A percentile compares a stretch with the other conserved stretches of the same genome.
These are phyloP conservation scores for Colletotrichum cordylinicola DNA, from an alignment of 2,329 filamentous ascomycete species.

Conservation along the genomic window DNA sequence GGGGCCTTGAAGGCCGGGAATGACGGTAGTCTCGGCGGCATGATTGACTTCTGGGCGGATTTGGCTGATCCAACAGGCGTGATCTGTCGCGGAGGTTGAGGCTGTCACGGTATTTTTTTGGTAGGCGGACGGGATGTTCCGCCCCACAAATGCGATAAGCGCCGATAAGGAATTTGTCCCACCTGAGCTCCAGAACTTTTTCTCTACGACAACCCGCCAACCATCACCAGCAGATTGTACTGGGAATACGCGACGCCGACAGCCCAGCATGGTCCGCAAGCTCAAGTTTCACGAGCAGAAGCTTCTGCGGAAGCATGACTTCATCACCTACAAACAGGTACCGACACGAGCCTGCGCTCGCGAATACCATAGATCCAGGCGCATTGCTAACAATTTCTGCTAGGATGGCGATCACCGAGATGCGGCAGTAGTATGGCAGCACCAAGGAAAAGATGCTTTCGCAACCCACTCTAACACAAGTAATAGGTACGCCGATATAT, in stretches of 20 bases:
- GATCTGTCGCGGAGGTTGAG: slow-evolving; percentile 20
- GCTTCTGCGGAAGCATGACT: slow-evolving; percentile 91
- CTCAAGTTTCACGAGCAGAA: slow-evolving; percentile 97
- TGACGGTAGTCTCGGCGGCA: slow-evolving; percentile 46
- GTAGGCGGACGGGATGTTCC: slow-evolving; percentile 21
- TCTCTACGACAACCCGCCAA: background rate
- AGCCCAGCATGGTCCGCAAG: slow-evolving; percentile 81
- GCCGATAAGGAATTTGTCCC: slow-evolving; percentile 21
- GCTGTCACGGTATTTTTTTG: slow-evolving; percentile 24
- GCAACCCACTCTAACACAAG: background rate
- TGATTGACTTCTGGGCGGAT: slow-evolving; percentile 24
- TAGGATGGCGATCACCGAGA: slow-evolving; percentile 65
- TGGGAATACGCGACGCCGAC: background rate
- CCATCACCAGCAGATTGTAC: background rate
- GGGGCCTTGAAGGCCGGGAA: slow-evolving; percentile 19
- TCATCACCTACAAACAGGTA: slow-evolving; percentile 80
- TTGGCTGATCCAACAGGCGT: background rate
- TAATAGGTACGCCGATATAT: slow-evolving; percentile 65
- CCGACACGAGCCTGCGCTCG: background rate
- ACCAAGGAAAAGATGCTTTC: background rate
- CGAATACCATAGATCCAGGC: background rate
- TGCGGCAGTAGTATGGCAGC: slow-evolving; percentile 59
- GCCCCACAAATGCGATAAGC: slow-evolving; percentile 16
- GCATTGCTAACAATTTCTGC: slow-evolving; percentile 1
- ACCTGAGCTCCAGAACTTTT: slow-evolving; percentile 12